Evolutionary conservation across 441 rosid species (phyloP).

Genomic region (Eutrema salsugineum): DNA sequence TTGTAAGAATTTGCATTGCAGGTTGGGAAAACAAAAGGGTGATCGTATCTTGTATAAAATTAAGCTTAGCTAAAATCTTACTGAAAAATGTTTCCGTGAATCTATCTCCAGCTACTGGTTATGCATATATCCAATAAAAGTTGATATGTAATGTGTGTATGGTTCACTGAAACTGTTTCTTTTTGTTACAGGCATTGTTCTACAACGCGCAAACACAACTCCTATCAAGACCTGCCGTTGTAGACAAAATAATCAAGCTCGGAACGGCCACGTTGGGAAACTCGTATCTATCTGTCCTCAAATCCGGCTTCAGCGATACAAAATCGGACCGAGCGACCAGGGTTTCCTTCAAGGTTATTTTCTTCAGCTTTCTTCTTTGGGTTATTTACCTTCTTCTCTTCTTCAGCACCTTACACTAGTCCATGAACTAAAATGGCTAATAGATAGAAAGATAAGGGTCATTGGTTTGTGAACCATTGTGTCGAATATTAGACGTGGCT

Average conservation of each 20-base stretch:
- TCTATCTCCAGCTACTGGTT: background rate
- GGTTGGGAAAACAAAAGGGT: background rate
- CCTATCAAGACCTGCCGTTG: conserved; percentile 46
- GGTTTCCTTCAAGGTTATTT: conserved; percentile 74
- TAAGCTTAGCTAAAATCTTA: background rate
- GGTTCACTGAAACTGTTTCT: background rate
- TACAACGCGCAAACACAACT: conserved; percentile 54
- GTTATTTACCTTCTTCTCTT: background rate
- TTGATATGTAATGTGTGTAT: background rate
- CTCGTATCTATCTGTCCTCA: conserved; percentile 39
- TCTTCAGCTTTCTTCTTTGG: background rate
- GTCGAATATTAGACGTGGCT: background rate
- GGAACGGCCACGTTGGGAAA: conserved; percentile 45
- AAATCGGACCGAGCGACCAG: conserved; percentile 62
- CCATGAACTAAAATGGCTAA: background rate
- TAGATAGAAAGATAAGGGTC: background rate
- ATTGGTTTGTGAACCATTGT: background rate
- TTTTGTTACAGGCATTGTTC: conserved; percentile 47
- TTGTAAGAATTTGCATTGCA: background rate
- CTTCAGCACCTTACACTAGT: background rate
- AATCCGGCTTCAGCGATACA: conserved; percentile 52
- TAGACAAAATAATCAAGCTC: conserved; percentile 51
- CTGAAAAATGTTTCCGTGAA: background rate
- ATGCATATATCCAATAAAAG: background rate
- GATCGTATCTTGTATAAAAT: background rate